Conservation (phyloP, 441 rosid species). For the Pelargonium australe region DNA sequence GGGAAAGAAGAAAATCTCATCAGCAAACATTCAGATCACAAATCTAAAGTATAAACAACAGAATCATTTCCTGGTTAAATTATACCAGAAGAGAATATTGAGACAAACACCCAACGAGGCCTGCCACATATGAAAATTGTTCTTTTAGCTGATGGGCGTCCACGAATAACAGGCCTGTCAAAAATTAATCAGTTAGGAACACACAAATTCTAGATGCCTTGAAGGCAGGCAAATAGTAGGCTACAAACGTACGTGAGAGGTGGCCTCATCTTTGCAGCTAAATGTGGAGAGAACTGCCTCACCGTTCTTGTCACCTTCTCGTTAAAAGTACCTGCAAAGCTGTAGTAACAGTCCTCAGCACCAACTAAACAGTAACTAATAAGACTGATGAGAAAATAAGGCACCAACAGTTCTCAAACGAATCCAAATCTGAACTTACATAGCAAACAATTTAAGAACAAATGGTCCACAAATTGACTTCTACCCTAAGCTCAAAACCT, state of each 20-base stretch:
- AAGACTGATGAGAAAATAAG: too few species aligned
- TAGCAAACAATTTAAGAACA: too few species aligned
- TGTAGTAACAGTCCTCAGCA: too few species aligned
- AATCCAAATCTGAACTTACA: too few species aligned
- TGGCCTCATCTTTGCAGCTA: constrained; percentile 97
- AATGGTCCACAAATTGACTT: too few species aligned
- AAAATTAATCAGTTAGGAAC: constrained; percentile 18
- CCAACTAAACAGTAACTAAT: too few species aligned
- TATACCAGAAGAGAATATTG: constrained; percentile 62
- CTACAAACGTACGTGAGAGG: constrained; percentile 56
- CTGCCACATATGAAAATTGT: constrained; percentile 76
- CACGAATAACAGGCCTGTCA: constrained; percentile 85
- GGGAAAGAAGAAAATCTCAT: constrained; percentile 5
- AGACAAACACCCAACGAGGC: constrained; percentile 90
- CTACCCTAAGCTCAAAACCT: neutral
- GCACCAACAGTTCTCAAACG: too few species aligned
- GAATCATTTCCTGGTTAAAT: constrained; percentile 2
- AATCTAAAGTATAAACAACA: neutral
- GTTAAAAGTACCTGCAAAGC: constrained; percentile 36
- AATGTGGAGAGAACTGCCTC: constrained; percentile 81
- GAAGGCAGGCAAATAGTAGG: constrained; percentile 10
- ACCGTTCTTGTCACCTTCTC: constrained; percentile 84
- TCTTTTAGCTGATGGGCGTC: constrained; percentile 88
- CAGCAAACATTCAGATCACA: constrained; percentile 6
- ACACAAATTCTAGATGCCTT: constrained; percentile 13